phyloP scores from a whole-genome alignment of 306 rosid genomes.

The Quercus suber region DNA sequence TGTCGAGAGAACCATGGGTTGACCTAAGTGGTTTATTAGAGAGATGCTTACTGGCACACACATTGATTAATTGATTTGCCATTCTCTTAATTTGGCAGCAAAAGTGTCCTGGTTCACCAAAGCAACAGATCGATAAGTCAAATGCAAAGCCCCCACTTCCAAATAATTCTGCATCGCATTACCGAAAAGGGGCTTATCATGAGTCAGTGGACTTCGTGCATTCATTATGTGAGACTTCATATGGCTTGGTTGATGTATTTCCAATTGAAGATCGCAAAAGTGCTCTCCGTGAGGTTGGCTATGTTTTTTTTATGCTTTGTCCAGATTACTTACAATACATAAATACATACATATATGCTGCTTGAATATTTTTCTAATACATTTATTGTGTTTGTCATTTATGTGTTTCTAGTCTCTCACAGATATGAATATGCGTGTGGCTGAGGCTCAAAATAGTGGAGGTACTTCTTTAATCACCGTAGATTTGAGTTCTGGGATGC shows the following conservation, averaged over 20 bases:
- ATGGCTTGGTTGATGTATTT: conserved; percentile 93
- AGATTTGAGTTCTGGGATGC: conserved; percentile 16
- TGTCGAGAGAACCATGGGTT: background rate
- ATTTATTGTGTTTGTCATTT: conserved; percentile 27
- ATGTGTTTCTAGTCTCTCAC: conserved; percentile 66
- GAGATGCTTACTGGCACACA: background rate
- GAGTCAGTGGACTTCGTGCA: conserved; percentile 91
- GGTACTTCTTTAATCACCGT: conserved; percentile 48
- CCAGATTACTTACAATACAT: conserved; percentile 11
- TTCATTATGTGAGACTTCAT: conserved; percentile 91
- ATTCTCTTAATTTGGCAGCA: conserved; percentile 41
- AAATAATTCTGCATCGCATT: conserved; percentile 48
- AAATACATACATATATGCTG: background rate
- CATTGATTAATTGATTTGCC: background rate
- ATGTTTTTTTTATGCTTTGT: conserved; percentile 25
- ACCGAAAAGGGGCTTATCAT: conserved; percentile 88
- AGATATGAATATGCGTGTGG: conserved; percentile 70
- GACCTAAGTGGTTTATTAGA: background rate
- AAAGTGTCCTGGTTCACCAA: conserved; percentile 78
- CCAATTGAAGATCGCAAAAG: conserved; percentile 96
- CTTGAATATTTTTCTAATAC: conserved; percentile 16
- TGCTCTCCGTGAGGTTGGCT: conserved; percentile 87
- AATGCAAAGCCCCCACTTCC: conserved; percentile 88
- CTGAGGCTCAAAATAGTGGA: conserved; percentile 80
- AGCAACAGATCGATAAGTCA: conserved; percentile 63